A percentile compares a stretch with the other conserved stretches of the same genome.
Conservation (phyloP, 176 grass and related monocot species). For the Aegilops umbellulata region DNA sequence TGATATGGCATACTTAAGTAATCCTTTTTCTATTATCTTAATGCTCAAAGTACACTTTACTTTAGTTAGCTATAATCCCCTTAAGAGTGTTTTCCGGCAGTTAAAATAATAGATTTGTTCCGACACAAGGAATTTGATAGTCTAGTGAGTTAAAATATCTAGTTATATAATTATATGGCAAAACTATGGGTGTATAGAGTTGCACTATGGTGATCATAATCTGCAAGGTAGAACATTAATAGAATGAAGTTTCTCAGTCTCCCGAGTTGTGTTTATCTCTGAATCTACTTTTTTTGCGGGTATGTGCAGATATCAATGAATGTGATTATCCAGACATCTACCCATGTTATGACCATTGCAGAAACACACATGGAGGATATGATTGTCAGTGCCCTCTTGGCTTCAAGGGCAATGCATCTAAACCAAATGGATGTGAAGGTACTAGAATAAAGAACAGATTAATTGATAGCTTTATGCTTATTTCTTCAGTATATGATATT, state of each 20-base stretch:
- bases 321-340: background rate
- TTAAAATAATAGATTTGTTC: background rate
- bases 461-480: background rate
- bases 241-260: background rate
- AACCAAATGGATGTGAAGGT: conserved; percentile 28
- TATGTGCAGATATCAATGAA: conserved; percentile 27
- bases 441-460: background rate
- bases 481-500: background rate
- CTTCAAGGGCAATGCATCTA: background rate
- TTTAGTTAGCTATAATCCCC: background rate
- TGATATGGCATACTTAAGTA: background rate
- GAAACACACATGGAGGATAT: background rate
- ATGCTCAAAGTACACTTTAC: background rate
- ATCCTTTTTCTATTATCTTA: background rate
- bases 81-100: background rate
- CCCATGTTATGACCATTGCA: conserved; percentile 19
- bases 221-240: too few relatives aligned
- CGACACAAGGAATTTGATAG: background rate
- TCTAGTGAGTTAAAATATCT: too few relatives aligned
- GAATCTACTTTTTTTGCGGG: too few relatives aligned
- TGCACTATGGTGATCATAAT: too few relatives aligned
- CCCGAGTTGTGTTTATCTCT: background rate
- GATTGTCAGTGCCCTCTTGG: background rate
- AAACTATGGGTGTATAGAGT: too few relatives aligned
- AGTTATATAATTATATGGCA: too few relatives aligned